phyloP scores from a whole-genome alignment of 495 filamentous ascomycete genomes.

The Penicillium cinerascens region DNA sequence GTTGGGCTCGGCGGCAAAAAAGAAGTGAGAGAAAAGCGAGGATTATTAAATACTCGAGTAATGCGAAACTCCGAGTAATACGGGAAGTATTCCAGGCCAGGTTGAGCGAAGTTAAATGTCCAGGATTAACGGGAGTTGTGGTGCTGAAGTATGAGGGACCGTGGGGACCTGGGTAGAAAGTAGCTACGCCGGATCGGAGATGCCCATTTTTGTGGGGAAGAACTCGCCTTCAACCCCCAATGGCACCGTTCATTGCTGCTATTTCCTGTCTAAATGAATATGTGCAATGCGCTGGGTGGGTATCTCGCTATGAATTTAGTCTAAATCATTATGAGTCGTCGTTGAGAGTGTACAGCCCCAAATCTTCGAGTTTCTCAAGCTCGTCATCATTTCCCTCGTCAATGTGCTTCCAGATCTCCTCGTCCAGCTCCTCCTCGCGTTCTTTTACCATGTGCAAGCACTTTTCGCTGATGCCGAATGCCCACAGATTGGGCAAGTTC shows the following conservation, averaged over 20 bases:
- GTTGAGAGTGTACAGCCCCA: slow-evolving; percentile 1
- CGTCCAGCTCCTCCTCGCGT: background rate
- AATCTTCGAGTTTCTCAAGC: slow-evolving; percentile 5
- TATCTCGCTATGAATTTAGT: background rate
- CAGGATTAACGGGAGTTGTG: background rate
- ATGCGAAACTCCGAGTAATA: background rate
- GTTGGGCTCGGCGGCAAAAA: background rate
- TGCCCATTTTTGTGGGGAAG: background rate
- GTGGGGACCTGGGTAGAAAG: background rate
- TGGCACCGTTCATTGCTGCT: background rate
- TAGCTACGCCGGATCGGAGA: background rate
- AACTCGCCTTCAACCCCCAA: background rate
- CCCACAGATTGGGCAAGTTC: slow-evolving; percentile 2
- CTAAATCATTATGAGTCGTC: background rate
- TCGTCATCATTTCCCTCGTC: slow-evolving; percentile 8
- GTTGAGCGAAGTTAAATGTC: background rate
- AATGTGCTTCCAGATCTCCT: slow-evolving; percentile 8
- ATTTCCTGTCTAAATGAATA: background rate
- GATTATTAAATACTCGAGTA: background rate
- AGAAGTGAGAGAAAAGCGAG: background rate
- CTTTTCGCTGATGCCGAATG: background rate
- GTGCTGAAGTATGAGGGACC: background rate
- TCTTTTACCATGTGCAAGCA: background rate
- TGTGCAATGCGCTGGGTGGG: background rate
- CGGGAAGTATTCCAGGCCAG: background rate